Base-by-base conservation (phyloP, 176 grass and related monocot species). In the Saccharum spontaneum region DNA sequence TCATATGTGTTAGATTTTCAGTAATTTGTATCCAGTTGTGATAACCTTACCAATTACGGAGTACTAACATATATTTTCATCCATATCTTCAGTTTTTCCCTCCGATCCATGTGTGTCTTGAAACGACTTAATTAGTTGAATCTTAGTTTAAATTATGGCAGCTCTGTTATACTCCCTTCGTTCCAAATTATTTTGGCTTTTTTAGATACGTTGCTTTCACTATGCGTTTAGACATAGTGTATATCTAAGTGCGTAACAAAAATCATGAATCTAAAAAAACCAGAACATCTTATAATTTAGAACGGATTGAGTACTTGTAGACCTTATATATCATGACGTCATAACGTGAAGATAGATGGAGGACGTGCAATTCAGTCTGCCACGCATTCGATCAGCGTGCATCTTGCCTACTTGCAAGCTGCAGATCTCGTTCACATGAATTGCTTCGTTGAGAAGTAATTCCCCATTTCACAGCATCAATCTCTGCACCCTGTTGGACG, bases 371-470 rank as follows among this genome's bases (percentile, higher is more conserved):
- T 73, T 82, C 36, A 73, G 73, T 20, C 75, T 79, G 80, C 59
- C 26, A 49, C n/a, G n/a, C n/a, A n/a, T n/a, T n/a, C n/a, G n/a
- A n/a, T n/a, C n/a, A n/a, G n/a, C n/a, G n/a, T 57, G 49, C 67
- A 16, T 85, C 84, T 87, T 87, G 75, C 79, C 75, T 64, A 68
- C 49, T 60, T 41, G 80, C 75, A 52, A 61, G 23, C 60, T 61
- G 30, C 74, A 20, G 6, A 41, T 10, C 80, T 52, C 75, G 61
- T 87, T 90, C 84, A 87, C 89, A 90, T 69, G 67, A n/a, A 73
- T 46, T 83, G 44, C 84, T 83, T 69, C 49, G 67, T 67, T 26
- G 59, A 26, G 59, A 90, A 87, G 84, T 59, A 60, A 79, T 3
- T 37, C 43, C 24, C 69, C 15, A 73, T 33, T 20, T 33, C 34